These are phyloP conservation scores for Eimeria mitis DNA, from an alignment of 169 alveolate species.

Conservation along the genomic window DNA sequence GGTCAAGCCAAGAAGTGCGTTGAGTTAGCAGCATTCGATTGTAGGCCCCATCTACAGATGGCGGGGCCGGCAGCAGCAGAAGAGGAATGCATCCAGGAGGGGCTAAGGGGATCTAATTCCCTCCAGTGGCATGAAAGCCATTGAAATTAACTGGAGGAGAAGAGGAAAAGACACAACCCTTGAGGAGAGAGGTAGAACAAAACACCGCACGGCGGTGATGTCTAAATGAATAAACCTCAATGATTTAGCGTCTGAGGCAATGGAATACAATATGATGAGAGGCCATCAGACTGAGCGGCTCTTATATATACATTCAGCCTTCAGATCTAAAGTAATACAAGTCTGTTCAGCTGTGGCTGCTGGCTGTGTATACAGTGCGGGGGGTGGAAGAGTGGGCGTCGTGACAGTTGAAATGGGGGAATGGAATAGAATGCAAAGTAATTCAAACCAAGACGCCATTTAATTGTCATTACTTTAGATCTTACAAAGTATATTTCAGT, in stretches of 20 bases:
- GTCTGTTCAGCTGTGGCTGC: neutral
- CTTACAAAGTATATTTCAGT: neutral
- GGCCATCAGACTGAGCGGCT: neutral
- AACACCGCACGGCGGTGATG: neutral
- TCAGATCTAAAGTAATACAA: neutral
- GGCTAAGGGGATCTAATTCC: neutral
- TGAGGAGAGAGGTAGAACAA: too few relatives aligned
- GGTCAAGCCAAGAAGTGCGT: neutral
- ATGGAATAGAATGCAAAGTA: neutral
- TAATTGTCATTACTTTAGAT: neutral
- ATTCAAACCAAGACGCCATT: neutral
- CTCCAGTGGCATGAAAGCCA: neutral
- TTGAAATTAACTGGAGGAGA: neutral
- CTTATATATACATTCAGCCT: neutral
- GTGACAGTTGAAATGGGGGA: neutral
- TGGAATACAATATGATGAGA: neutral
- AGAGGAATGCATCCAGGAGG: neutral
- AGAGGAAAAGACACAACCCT: neutral
- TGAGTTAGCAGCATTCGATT: slow-evolving; percentile 17
- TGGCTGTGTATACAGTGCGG: neutral
- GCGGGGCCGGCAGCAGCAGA: neutral
- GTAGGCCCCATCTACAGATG: neutral
- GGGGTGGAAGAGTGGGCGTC: neutral
- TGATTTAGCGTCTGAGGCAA: neutral
- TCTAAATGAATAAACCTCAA: neutral